Percentiles rank a stretch among this genome's conserved stretches.
Evolutionary conservation across 202 grass and related monocot genomes (phyloP).

Genomic region (Hordeum pubiflorum): DNA sequence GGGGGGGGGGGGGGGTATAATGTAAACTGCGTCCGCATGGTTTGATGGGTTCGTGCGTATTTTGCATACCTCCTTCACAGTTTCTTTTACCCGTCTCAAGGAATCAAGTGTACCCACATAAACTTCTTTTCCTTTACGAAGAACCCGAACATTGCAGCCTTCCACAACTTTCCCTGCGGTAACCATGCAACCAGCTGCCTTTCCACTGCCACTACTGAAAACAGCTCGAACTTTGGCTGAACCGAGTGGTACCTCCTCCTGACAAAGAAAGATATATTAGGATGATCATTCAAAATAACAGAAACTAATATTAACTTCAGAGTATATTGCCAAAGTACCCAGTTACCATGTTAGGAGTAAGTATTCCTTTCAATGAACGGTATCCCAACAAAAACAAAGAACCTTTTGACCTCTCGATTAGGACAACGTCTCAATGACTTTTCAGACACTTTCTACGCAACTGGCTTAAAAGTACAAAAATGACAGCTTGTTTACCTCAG

Average conservation of each 20-base stretch:
- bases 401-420: not conserved
- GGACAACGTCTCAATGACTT: not conserved
- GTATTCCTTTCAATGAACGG: not conserved
- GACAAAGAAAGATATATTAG: constrained; percentile 23
- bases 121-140: constrained; percentile 66
- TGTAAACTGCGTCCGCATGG: not conserved
- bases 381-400: not conserved
- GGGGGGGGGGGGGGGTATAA: not conserved
- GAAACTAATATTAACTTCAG: not conserved
- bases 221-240: constrained; percentile 79
- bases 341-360: constrained; percentile 8
- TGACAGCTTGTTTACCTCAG: constrained; percentile 52
- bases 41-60: constrained; percentile 11
- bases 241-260: constrained; percentile 87
- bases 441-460: not conserved
- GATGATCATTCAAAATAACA: constrained; percentile 2
- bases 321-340: constrained; percentile 7
- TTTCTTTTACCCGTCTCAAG: constrained; percentile 88
- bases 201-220: constrained; percentile 89
- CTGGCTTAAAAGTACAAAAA: not conserved
- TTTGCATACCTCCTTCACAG: constrained; percentile 85
- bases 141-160: constrained; percentile 65
- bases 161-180: constrained; percentile 71
- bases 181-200: constrained; percentile 90
- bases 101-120: constrained; percentile 69